phyloP scores from a whole-genome alignment of 2,329 filamentous ascomycete genomes.

The Fusarium heterosporum region DNA sequence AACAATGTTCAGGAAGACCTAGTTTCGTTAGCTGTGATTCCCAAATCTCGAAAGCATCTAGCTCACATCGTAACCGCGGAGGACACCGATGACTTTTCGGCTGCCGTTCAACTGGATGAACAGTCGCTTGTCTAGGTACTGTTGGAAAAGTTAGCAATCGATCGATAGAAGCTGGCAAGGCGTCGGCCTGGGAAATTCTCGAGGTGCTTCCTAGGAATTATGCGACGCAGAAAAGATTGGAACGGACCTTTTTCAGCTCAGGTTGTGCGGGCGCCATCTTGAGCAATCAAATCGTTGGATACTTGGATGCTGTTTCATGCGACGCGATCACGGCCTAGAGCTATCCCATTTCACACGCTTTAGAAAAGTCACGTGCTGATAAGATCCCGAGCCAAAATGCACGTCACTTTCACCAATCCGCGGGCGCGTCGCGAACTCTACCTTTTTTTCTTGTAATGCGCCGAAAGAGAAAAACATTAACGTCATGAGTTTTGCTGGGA shows the following conservation, averaged over 20 bases:
- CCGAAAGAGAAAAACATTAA: conserved; percentile 19
- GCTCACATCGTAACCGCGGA: conserved; percentile 94
- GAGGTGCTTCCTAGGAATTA: too few relatives aligned
- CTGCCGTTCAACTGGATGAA: conserved; percentile 98
- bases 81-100: conserved; percentile 93
- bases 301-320: conserved; percentile 44
- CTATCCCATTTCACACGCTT: conserved; percentile 40
- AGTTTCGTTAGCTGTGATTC: conserved; percentile 21
- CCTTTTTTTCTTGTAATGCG: conserved; percentile 7
- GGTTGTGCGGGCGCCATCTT: conserved; percentile 98
- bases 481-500: conserved; percentile 67
- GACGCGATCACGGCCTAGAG: conserved; percentile 47
- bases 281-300: conserved; percentile 49
- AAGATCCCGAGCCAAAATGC: conserved; percentile 53
- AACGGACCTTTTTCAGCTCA: conserved; percentile 92
- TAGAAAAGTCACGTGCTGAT: conserved; percentile 66
- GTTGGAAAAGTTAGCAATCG: conserved; percentile 45
- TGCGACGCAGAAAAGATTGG: neutral
- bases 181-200: neutral
- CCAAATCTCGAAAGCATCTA: neutral
- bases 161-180: conserved; percentile 8
- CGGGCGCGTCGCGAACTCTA: conserved; percentile 31
- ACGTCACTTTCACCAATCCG: conserved; percentile 37
- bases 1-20: conserved; percentile 99
- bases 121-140: conserved; percentile 99